Conservation (phyloP, 176 grass and related monocot species). For the Eleusine coracana region DNA sequence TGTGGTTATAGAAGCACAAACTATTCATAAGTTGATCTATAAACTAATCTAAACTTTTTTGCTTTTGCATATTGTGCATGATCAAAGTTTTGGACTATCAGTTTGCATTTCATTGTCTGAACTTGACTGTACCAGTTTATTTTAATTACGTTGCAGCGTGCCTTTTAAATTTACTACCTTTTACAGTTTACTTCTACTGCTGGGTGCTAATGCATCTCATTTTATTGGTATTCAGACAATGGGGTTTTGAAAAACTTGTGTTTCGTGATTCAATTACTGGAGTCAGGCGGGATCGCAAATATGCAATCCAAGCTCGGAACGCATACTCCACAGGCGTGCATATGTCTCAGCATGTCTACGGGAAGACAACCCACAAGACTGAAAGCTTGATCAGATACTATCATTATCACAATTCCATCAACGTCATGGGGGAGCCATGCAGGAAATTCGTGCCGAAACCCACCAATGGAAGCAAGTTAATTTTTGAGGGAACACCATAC, state of each 20-base stretch:
- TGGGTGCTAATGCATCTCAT: neutral
- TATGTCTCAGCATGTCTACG: slow-evolving; percentile 74
- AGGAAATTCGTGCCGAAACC: slow-evolving; percentile 46
- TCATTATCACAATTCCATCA: slow-evolving; percentile 86
- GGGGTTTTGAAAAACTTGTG: slow-evolving; percentile 93
- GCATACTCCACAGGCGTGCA: slow-evolving; percentile 81
- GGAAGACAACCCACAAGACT: slow-evolving; percentile 66
- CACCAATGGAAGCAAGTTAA: slow-evolving; percentile 40
- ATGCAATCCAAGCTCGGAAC: slow-evolving; percentile 75
- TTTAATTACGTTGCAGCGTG: neutral
- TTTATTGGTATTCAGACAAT: slow-evolving; percentile 48
- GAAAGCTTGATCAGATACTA: slow-evolving; percentile 87
- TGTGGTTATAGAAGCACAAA: no score
- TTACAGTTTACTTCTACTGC: no score
- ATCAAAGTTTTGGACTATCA: neutral
- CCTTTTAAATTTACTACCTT: neutral
- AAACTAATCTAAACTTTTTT: neutral
- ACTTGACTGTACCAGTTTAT: neutral
- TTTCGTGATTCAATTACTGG: slow-evolving; percentile 65
- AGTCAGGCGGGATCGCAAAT: slow-evolving; percentile 75
- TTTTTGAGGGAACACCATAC: slow-evolving; percentile 64
- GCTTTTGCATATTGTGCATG: neutral
- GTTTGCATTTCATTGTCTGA: neutral
- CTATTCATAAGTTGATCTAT: no score
- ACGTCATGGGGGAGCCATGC: slow-evolving; percentile 59